These are phyloP conservation scores for Vitis rotundifolia DNA, from an alignment of 164 flowering plant species.

Conservation along the genomic window DNA sequence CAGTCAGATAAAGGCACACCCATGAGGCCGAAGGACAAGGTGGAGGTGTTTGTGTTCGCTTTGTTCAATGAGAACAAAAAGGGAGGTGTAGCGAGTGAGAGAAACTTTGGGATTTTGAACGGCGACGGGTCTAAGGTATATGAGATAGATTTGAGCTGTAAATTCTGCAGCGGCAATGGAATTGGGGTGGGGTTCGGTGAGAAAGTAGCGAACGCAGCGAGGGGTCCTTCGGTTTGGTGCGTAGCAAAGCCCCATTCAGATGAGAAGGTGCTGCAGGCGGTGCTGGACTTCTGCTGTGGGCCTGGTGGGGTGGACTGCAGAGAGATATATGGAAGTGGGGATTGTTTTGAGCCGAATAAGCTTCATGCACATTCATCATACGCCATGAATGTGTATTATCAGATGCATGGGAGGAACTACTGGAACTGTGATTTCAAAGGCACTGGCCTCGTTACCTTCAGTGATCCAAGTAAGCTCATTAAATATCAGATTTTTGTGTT, in stretches of 20 bases:
- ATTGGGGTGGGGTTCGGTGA: constrained; percentile 34
- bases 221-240: constrained; percentile 75
- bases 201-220: constrained; percentile 15
- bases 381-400: constrained; percentile 73
- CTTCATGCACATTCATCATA: constrained; percentile 68
- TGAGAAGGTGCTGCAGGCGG: constrained; percentile 54
- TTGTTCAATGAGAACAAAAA: constrained; percentile 76
- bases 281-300: constrained; percentile 69
- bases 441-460: constrained; percentile 64
- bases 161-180: constrained; percentile 44
- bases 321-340: constrained; percentile 44
- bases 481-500: too few species aligned
- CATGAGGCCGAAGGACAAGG: constrained; percentile 43
- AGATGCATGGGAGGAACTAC: constrained; percentile 74
- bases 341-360: constrained; percentile 54
- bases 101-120: constrained; percentile 65
- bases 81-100: constrained; percentile 48
- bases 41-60: constrained; percentile 58
- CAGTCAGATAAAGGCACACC: constrained; percentile 57
- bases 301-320: constrained; percentile 69
- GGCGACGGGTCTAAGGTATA: constrained; percentile 62
- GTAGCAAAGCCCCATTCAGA: constrained; percentile 70
- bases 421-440: constrained; percentile 78
- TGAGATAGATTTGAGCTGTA: constrained; percentile 62
- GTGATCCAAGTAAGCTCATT: constrained; percentile 61